Evolutionary conservation across 768 basidiomycete genomes (phyloP).

Genomic region (Auriscalpium vulgare): DNA sequence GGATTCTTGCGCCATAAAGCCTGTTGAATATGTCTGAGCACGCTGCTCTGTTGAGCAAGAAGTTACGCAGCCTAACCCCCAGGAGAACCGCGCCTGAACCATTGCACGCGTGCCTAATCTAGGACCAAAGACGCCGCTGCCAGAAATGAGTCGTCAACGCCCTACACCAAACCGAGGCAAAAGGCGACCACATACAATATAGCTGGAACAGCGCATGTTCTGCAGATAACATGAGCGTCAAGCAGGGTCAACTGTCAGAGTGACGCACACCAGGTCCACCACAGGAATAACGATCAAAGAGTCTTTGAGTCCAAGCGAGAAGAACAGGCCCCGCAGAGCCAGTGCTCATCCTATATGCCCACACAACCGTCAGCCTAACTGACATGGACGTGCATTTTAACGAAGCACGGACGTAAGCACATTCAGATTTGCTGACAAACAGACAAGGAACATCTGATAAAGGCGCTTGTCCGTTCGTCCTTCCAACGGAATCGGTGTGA

Average conservation of each 20-base stretch:
- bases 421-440: conserved; percentile 67
- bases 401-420: conserved; percentile 38
- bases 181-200: conserved; percentile 25
- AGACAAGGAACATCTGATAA: conserved; percentile 61
- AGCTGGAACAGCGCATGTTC: conserved; percentile 28
- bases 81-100: conserved; percentile 47
- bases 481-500: conserved; percentile 41
- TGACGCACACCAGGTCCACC: conserved; percentile 36
- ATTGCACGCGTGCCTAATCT: conserved; percentile 49
- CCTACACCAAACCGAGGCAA: not conserved
- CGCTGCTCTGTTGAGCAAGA: not conserved
- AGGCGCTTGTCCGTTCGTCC: conserved; percentile 49
- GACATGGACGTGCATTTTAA: not conserved
- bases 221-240: conserved; percentile 13
- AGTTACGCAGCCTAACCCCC: conserved; percentile 27
- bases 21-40: conserved; percentile 16
- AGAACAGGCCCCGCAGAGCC: conserved; percentile 45
- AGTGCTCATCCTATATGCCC: conserved; percentile 32
- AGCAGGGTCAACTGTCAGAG: not conserved
- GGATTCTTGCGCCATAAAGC: conserved; percentile 29
- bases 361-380: not conserved
- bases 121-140: conserved; percentile 44
- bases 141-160: not conserved
- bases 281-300: conserved; percentile 33
- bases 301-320: conserved; percentile 36